Percentiles rank a stretch among this genome's conserved stretches.
phyloP scores from a whole-genome alignment of 176 grass and related monocot species.

The Hordeum vulgare region MorexV3_pseudomolecules_assembly NC_058518.1:368434793-368435292 shows the following conservation, averaged over 20 bases:
- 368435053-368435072: conserved; percentile 2
- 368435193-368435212: conserved; percentile 61
- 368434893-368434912: background rate
- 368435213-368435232: conserved; percentile 66
- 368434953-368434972: background rate
- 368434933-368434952: background rate
- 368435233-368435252: conserved; percentile 55
- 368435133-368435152: conserved; percentile 15
- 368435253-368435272: conserved; percentile 77
- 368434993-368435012: background rate
- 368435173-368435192: conserved; percentile 74
- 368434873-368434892: background rate
- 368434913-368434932: background rate
- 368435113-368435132: conserved; percentile 46
- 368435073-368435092: background rate
- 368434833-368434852: background rate
- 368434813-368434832: no score
- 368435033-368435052: background rate
- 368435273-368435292: conserved; percentile 61
- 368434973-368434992: conserved; percentile 19
- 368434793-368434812: no score
- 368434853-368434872: background rate
- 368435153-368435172: conserved; percentile 82
- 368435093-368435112: conserved; percentile 43
- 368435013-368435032: background rate